Evolutionary conservation across 2,329 filamentous ascomycete species (phyloP).

Genomic region (Colletotrichum eleusines): DNA sequence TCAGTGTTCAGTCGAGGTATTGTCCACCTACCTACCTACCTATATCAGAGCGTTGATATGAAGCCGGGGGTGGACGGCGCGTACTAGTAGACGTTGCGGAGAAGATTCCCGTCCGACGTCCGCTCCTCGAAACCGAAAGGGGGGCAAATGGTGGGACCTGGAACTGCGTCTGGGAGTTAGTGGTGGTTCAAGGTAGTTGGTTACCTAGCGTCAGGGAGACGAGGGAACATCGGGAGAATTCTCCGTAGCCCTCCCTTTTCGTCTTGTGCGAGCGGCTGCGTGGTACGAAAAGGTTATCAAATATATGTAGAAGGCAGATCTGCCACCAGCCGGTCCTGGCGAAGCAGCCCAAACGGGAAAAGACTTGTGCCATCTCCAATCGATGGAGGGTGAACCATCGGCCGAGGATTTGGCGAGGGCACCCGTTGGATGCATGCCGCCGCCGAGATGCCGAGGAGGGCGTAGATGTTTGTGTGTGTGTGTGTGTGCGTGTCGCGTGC

Average conservation of each 20-base stretch:
- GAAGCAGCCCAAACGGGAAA: slow-evolving; percentile 3
- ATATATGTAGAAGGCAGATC: slow-evolving; percentile 1
- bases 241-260: slow-evolving; percentile 8
- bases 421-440: slow-evolving; percentile 18
- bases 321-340: not conserved
- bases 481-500: not conserved
- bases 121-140: slow-evolving; percentile 19
- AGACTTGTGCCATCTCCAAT: not conserved
- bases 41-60: slow-evolving; percentile 17
- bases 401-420: slow-evolving; percentile 33
- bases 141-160: not conserved
- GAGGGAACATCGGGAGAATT: slow-evolving; percentile 23
- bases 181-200: not conserved
- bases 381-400: slow-evolving; percentile 2
- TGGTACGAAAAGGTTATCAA: not conserved
- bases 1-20: slow-evolving; percentile 7
- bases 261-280: slow-evolving; percentile 9
- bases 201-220: slow-evolving; percentile 25
- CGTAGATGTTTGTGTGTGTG: not conserved
- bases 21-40: not conserved
- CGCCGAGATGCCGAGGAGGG: not conserved
- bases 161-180: not conserved
- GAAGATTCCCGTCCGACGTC: slow-evolving; percentile 22
- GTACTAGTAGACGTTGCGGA: slow-evolving; percentile 12
- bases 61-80: slow-evolving; percentile 4